Percentiles rank a stretch among this genome's conserved stretches.
phyloP scores from a whole-genome alignment of 441 rosid genomes.

The Erodium texanum region DNA sequence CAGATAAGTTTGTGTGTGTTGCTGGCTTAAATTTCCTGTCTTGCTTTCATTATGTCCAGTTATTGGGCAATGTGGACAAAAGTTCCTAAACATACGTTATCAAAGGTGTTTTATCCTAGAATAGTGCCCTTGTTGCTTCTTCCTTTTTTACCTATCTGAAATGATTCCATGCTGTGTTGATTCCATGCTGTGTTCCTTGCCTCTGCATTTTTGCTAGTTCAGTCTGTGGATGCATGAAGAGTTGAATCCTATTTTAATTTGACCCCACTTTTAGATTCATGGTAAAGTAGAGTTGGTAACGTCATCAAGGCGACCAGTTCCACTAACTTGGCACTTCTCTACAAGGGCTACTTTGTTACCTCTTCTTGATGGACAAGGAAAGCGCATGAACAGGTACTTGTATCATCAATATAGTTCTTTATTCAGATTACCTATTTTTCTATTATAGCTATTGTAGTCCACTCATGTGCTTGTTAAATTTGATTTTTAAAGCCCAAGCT shows the following conservation, averaged over 20 bases:
- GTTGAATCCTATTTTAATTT: constrained; percentile 10
- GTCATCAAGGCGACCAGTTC: constrained; percentile 85
- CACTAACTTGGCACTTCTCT: constrained; percentile 92
- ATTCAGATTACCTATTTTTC: neutral
- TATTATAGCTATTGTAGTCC: neutral
- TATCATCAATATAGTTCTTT: neutral
- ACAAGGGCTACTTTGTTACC: constrained; percentile 59
- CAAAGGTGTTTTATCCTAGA: no score
- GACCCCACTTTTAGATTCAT: constrained; percentile 55
- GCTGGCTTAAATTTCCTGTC: neutral
- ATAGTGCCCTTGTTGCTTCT: no score
- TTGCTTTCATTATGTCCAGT: neutral
- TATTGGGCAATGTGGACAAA: neutral
- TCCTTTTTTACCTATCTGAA: no score
- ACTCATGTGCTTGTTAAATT: neutral
- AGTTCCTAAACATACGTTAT: neutral
- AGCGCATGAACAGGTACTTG: constrained; percentile 61
- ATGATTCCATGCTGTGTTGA: no score
- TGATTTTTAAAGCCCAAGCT: neutral
- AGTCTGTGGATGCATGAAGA: neutral
- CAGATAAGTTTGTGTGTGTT: neutral
- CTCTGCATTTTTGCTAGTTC: neutral
- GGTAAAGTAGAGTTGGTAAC: constrained; percentile 81
- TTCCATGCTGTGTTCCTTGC: no score
- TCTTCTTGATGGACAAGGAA: constrained; percentile 81